Evolutionary conservation across 768 basidiomycete species (phyloP).

Genomic region (Trametes cubensis): DNA sequence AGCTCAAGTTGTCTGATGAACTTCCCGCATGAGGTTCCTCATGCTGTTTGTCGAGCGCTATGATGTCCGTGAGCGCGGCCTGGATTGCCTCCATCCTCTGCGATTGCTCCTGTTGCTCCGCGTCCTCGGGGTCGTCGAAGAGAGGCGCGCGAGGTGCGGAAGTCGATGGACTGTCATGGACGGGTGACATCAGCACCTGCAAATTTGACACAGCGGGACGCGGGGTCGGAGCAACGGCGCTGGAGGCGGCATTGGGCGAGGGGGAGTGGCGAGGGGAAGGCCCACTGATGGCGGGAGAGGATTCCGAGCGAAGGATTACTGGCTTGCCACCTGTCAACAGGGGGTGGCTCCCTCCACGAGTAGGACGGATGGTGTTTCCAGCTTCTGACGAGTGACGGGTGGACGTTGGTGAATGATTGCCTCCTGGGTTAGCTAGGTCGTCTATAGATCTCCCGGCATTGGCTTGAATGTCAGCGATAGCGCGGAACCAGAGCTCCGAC

Average conservation of each 20-base stretch:
- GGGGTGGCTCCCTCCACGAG: background rate
- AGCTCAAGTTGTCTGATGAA: conserved; percentile 18
- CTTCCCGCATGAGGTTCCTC: conserved; percentile 24
- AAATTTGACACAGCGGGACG: conserved; percentile 57
- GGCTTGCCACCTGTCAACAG: conserved; percentile 1
- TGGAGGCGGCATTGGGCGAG: conserved; percentile 8
- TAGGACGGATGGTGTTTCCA: background rate
- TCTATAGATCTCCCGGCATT: conserved; percentile 24
- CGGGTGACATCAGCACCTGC: too few species aligned
- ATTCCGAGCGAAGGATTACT: conserved; percentile 24
- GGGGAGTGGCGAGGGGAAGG: conserved; percentile 9
- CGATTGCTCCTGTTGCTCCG: too few species aligned
- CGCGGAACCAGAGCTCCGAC: conserved; percentile 92
- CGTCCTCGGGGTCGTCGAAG: too few species aligned
- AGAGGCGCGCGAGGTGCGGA: too few species aligned
- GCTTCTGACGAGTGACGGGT: conserved; percentile 11
- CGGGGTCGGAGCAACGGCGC: conserved; percentile 10
- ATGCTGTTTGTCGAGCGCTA: conserved; percentile 74
- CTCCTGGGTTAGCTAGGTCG: background rate
- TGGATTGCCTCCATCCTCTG: conserved; percentile 98
- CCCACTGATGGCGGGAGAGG: conserved; percentile 19
- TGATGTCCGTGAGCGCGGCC: conserved; percentile 94
- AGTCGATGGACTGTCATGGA: too few species aligned
- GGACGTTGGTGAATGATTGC: conserved; percentile 10
- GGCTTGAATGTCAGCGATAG: conserved; percentile 67